These are phyloP conservation scores for Hyaloperonospora brassicae DNA, from an alignment of 352 stramenopile genomes.

Conservation along the genomic window DNA sequence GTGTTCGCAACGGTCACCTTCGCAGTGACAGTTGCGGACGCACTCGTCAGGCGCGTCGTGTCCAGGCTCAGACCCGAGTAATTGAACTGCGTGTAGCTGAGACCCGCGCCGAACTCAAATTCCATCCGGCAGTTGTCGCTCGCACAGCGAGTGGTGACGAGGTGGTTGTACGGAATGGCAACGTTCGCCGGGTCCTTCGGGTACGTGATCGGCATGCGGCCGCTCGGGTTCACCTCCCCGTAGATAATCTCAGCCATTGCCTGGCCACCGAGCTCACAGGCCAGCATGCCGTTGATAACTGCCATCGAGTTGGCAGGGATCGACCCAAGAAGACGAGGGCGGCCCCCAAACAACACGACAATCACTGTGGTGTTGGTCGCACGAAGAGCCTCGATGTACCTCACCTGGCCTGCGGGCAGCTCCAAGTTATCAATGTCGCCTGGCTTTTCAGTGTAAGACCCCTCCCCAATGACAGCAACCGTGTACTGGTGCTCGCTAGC, in stretches of 20 bases:
- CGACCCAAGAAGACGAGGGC: slow-evolving; percentile 62
- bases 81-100: too few species aligned
- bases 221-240: slow-evolving; percentile 69
- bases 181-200: slow-evolving; percentile 48
- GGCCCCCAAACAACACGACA: slow-evolving; percentile 70
- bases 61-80: too few species aligned
- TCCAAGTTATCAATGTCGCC: slow-evolving; percentile 78
- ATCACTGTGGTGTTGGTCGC: slow-evolving; percentile 73
- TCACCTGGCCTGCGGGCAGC: slow-evolving; percentile 53
- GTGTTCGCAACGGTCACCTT: too few species aligned
- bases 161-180: slow-evolving; percentile 66
- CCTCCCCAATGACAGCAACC: slow-evolving; percentile 72
- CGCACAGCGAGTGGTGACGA: slow-evolving; percentile 33
- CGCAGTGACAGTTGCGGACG: too few species aligned
- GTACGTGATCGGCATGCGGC: slow-evolving; percentile 76
- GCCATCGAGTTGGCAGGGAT: slow-evolving; percentile 42
- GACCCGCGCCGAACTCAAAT: too few species aligned
- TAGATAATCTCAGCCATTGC: slow-evolving; percentile 81
- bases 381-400: slow-evolving; percentile 59
- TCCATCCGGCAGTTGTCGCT: too few species aligned
- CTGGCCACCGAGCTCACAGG: slow-evolving; percentile 62
- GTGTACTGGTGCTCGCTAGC: slow-evolving; percentile 52
- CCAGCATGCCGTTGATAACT: slow-evolving; percentile 63
- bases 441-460: slow-evolving; percentile 74
- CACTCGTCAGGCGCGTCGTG: too few species aligned